A percentile compares a stretch with the other conserved stretches of the same genome.
Conservation (phyloP, 2,329 filamentous ascomycete genomes). For the Hymenoscyphus fructigenus region DNA sequence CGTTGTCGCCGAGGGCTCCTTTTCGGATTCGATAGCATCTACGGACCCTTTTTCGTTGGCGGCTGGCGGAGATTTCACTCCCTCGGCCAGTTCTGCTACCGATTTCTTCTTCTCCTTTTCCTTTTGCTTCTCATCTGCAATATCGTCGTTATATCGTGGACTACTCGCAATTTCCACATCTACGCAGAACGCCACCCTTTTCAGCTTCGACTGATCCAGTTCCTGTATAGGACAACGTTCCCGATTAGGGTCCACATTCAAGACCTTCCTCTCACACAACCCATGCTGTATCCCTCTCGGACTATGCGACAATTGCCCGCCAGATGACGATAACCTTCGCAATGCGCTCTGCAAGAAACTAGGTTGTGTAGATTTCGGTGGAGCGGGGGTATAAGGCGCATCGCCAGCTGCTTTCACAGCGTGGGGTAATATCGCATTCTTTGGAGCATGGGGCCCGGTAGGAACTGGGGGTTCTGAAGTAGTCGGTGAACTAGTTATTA, state of each 20-base stretch:
- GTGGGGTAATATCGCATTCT: constrained; percentile 60
- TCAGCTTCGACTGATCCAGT: constrained; percentile 75
- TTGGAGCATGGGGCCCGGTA: constrained; percentile 41
- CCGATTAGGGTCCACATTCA: constrained; percentile 82
- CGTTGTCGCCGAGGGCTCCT: constrained; percentile 34
- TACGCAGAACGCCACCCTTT: constrained; percentile 90
- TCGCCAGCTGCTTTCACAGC: constrained; percentile 56
- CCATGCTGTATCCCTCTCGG: constrained; percentile 59
- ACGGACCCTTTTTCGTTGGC: constrained; percentile 52
- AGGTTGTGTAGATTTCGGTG: constrained; percentile 65
- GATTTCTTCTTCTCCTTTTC: constrained; percentile 61
- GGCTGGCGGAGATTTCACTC: constrained; percentile 65
- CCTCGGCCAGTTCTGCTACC: constrained; percentile 62
- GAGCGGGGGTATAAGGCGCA: constrained; percentile 70
- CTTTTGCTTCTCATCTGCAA: constrained; percentile 45
- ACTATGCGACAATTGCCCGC: constrained; percentile 39
- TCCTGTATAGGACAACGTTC: constrained; percentile 78
- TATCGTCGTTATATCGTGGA: constrained; percentile 70
- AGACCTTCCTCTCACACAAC: constrained; percentile 73
- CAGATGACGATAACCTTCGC: constrained; percentile 74
- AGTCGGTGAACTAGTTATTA: constrained; percentile 26
- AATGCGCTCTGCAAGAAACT: constrained; percentile 81
- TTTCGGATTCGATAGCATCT: constrained; percentile 43
- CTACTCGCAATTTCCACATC: constrained; percentile 95
- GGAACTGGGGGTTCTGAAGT: constrained; percentile 38